These are phyloP conservation scores for Phytophthora macrochlamydospora DNA, from an alignment of 352 stramenopile genomes.

Conservation along the genomic window DNA sequence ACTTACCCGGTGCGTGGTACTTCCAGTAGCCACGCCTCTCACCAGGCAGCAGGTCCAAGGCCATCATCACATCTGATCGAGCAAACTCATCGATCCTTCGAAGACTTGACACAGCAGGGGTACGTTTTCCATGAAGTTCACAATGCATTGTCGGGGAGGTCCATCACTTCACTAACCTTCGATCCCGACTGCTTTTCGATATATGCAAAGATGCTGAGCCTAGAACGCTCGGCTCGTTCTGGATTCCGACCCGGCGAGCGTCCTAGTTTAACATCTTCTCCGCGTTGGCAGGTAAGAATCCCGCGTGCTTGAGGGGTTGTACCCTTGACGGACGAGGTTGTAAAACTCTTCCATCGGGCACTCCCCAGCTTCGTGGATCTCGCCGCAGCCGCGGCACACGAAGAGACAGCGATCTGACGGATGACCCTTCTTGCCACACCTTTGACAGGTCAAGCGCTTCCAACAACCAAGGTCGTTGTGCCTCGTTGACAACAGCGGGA, in stretches of 20 bases:
- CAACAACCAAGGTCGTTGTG: constrained; percentile 12
- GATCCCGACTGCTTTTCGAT: neutral
- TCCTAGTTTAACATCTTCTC: constrained; percentile 27
- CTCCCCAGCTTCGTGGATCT: constrained; percentile 8
- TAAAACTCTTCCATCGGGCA: constrained; percentile 19
- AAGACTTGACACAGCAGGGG: neutral
- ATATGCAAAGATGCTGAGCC: constrained; percentile 9
- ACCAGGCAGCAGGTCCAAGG: constrained; percentile 15
- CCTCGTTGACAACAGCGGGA: neutral
- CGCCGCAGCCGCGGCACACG: constrained; percentile 12
- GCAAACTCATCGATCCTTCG: neutral
- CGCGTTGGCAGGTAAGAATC: constrained; percentile 3
- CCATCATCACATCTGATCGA: constrained; percentile 3
- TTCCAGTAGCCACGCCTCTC: constrained; percentile 6
- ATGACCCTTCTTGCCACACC: constrained; percentile 11
- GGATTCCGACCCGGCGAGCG: constrained; percentile 10
- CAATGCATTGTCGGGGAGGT: constrained; percentile 10
- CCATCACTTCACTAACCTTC: neutral
- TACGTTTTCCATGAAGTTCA: constrained; percentile 9
- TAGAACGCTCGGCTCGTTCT: constrained; percentile 10
- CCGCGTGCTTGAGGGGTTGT: constrained; percentile 10
- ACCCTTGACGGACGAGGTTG: constrained; percentile 17
- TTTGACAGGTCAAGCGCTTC: constrained; percentile 11
- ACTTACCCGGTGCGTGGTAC: too few species aligned
- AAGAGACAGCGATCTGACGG: constrained; percentile 15